Conservation (phyloP, 2,329 filamentous ascomycete genomes). For the Nigrospora oryzae region DNA sequence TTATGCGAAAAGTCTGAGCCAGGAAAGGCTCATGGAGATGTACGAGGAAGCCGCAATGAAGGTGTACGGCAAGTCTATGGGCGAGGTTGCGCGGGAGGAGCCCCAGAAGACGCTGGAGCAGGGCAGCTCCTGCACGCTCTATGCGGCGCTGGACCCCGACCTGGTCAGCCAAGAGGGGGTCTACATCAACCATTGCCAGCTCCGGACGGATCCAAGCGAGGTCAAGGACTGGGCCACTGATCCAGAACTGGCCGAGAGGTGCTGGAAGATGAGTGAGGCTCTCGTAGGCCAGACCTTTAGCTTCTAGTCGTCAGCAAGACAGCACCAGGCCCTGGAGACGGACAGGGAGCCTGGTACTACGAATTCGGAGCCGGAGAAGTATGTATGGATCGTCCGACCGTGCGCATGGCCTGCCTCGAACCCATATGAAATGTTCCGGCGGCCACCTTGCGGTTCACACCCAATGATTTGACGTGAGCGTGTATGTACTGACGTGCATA, state of each 20-base stretch:
- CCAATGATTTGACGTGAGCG: too few relatives aligned
- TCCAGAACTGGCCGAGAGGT: constrained; percentile 23
- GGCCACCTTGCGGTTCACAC: too few relatives aligned
- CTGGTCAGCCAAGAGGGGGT: constrained; percentile 20
- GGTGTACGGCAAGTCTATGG: constrained; percentile 16
- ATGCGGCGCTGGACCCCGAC: constrained; percentile 32
- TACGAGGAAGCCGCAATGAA: constrained; percentile 10
- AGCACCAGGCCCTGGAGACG: too few relatives aligned
- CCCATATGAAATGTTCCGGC: too few relatives aligned
- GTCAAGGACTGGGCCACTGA: constrained; percentile 24
- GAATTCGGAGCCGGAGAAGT: too few relatives aligned
- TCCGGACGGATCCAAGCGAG: constrained; percentile 16
- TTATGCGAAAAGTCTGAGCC: constrained; percentile 7
- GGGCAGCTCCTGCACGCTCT: constrained; percentile 30
- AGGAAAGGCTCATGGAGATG: constrained; percentile 7
- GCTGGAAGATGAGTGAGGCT: constrained; percentile 27
- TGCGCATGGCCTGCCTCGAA: too few relatives aligned
- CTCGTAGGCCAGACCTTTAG: constrained; percentile 26
- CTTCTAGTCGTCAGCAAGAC: constrained; percentile 2
- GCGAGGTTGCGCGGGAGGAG: constrained; percentile 5
- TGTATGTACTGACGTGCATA: too few relatives aligned
- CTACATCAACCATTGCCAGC: constrained; percentile 25
- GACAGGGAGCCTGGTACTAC: too few relatives aligned
- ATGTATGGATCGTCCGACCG: too few relatives aligned
- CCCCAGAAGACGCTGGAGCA: constrained; percentile 27